Base-by-base conservation (phyloP, 495 filamentous ascomycete genomes). In the Aspergillus avenaceus region DNA sequence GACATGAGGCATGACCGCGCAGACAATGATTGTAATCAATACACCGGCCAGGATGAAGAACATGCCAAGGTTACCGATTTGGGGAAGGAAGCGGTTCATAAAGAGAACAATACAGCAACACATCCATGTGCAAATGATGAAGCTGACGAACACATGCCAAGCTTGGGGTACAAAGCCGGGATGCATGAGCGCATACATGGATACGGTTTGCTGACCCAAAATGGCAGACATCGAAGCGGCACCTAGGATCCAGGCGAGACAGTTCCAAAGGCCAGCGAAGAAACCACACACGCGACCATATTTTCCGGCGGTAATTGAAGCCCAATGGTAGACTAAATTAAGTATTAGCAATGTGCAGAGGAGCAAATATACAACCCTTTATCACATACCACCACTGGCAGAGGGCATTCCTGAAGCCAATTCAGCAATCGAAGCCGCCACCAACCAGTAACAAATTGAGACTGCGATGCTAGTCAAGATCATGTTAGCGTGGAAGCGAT, bases 341-440 rank as follows among this genome's bases (percentile, higher is more conserved):
- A 8, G 0, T n/a, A n/a, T 50, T 36, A 50, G 46, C 31, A 4
- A 47, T 27, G 16, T 21, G 19, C 16, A 5, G 18, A 32, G 26
- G 3, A 37, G 18, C 45, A 19, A 19, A 44, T 12, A 23, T 31
- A 32, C 2, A 27, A 38, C 22, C 9, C 14, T 7, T 32, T 13
- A 13, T 14, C 6, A 53, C 59, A 16, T 53, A 62, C 59, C 86
- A 52, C 88, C 88, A 49, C 83, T 86, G n/a, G 84, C 74, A 0
- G 87, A 90, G 11, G 89, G 88, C 61, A 95, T 86, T 5, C 86
- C 79, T 4, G 87, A 91, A 23, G 88, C 87, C 53, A 93, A 73
- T 71, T 92, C 81, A 7, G 83, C 81, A 27, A 87, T 78, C 3
- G 79, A 84, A 4, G 80, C 76, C 1, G 76, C 75, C 28, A 80